Evolutionary conservation across 108 stramenopile genomes (phyloP).

Genomic region (Phaeodactylum tricornutum): DNA sequence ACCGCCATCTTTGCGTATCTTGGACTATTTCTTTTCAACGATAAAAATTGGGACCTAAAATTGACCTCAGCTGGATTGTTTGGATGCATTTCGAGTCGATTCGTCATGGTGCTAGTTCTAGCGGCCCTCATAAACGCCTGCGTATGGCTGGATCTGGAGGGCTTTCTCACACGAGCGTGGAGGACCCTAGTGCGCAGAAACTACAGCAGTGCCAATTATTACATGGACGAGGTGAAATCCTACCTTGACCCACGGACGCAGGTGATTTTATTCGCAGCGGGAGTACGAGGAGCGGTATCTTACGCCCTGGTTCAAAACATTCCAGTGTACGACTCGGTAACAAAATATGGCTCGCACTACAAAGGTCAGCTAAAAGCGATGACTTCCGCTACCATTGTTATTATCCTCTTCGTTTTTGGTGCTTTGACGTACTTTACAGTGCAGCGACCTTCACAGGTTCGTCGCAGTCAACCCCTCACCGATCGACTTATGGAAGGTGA

Average conservation of each 20-base stretch:
- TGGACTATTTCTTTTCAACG: constrained; percentile 76
- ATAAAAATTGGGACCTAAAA: constrained; percentile 41
- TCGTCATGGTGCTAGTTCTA: constrained; percentile 55
- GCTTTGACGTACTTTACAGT: constrained; percentile 59
- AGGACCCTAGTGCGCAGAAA: constrained; percentile 6
- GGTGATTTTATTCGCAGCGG: constrained; percentile 64
- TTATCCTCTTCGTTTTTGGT: constrained; percentile 71
- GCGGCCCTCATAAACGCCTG: constrained; percentile 42
- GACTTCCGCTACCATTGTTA: constrained; percentile 77
- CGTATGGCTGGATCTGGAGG: constrained; percentile 37
- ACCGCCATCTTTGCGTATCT: constrained; percentile 85
- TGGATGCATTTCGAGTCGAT: constrained; percentile 52
- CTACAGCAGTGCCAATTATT: constrained; percentile 10
- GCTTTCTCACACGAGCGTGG: constrained; percentile 4
- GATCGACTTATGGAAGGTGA: too few relatives aligned
- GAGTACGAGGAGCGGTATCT: constrained; percentile 82
- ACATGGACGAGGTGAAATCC: not conserved
- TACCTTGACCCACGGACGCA: constrained; percentile 47
- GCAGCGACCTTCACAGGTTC: too few relatives aligned
- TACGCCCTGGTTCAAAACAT: constrained; percentile 82
- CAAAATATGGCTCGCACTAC: constrained; percentile 50
- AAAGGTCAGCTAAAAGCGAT: constrained; percentile 74
- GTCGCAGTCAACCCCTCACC: not conserved
- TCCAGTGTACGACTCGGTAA: constrained; percentile 70
- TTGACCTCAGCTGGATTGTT: constrained; percentile 48